Base-by-base conservation (phyloP, 805 yeast genomes). In the Isabelozyma heimii region DNA sequence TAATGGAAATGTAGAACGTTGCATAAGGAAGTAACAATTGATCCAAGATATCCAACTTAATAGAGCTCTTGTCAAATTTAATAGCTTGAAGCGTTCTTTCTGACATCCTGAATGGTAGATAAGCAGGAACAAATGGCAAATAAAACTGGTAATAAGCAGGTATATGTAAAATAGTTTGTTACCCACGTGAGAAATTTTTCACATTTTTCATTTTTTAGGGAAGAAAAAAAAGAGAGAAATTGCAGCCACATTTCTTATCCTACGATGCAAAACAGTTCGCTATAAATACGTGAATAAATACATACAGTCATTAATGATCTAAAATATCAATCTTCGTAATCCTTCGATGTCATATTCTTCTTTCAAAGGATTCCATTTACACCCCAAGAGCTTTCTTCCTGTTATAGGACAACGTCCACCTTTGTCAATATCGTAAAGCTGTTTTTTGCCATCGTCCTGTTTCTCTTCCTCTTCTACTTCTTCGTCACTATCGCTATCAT, bases 361-460 rank as follows among this genome's bases (percentile, higher is more conserved):
- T 27, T 73, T 61, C 7, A 77, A 75, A n/a, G 73, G 68, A 53
- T 82, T 81, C 72, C 81, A 85, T 52, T 74, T 73, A 63, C 97
- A 91, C 6, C 89, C 89, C 33, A 91, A 63, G 35, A 92, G 69
- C 55, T 74, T 80, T 47, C 77, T 83, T 0, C 91, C 88, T 0
- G 97, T 87, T 1, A 88, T 77, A 0, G 98, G 98, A 62, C 98
- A 92, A 52, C 85, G 73, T 2, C 91, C 91, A 8, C 86, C 88
- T 14, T 71, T 70, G 14, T 61, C 58, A 16, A 72, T 68, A 43
- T 75, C 77, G 40, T 57, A 53, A 37, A 24, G 30, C 17, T 8
- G 27, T 15, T 43, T 14, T 9, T 26, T 27, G 24, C 43, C 42
- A 24, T 44, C 40, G 8, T 20, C 27, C 27, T 51, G 40, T 20